Conservation (phyloP, 495 filamentous ascomycete species). For the Daldinia caldariorum region DNA sequence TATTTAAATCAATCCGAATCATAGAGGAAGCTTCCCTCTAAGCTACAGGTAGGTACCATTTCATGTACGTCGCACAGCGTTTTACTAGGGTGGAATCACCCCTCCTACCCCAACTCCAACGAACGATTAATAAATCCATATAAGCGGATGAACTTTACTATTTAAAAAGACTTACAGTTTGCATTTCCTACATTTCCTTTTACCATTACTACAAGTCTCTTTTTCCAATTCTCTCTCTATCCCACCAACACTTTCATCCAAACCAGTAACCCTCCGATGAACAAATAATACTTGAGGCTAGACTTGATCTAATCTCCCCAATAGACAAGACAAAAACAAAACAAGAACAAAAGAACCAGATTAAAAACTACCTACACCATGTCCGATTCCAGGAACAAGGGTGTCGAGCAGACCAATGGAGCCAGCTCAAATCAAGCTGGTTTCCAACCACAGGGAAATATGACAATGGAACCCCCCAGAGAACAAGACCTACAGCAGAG, state of each 20-base stretch:
- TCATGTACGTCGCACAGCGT: constrained; percentile 3
- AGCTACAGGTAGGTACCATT: neutral
- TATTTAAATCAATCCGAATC: neutral
- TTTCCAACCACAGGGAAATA: constrained; percentile 60
- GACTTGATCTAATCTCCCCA: constrained; percentile 5
- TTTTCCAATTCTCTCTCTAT: neutral
- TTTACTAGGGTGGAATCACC: neutral
- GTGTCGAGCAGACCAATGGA: constrained; percentile 37
- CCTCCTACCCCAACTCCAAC: neutral
- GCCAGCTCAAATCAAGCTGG: constrained; percentile 37
- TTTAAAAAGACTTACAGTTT: too few species aligned
- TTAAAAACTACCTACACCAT: constrained; percentile 29
- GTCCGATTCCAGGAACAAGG: constrained; percentile 35
- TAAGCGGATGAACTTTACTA: neutral
- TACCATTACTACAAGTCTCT: neutral
- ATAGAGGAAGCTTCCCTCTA: neutral
- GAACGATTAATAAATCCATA: neutral
- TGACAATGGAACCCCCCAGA: constrained; percentile 83
- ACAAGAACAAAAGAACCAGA: neutral
- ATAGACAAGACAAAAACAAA: constrained; percentile 16
- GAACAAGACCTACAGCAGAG: constrained; percentile 86
- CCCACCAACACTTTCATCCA: neutral
- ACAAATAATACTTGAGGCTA: neutral
- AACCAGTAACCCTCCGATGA: neutral
- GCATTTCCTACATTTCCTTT: neutral